A percentile compares a stretch with the other conserved stretches of the same genome.
These are phyloP conservation scores for Blastobotrys illinoisensis DNA, from an alignment of 1,139 yeast species.

Conservation along the genomic window DNA sequence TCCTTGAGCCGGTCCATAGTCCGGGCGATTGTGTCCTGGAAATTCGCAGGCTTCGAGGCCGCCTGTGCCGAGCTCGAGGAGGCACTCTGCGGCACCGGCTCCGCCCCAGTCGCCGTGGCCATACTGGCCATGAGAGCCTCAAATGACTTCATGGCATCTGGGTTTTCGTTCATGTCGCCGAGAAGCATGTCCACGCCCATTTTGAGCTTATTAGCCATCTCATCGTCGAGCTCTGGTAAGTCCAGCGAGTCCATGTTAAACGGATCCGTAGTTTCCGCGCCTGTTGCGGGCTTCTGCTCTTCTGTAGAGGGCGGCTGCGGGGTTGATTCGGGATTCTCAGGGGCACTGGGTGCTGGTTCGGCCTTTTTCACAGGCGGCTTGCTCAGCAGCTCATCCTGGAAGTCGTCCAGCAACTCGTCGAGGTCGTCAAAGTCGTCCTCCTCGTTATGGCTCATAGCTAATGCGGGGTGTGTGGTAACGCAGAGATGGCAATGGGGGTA, in stretches of 20 bases:
- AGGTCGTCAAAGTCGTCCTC: constrained; percentile 39
- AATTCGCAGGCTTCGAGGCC: constrained; percentile 23
- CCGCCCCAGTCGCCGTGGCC: constrained; percentile 34
- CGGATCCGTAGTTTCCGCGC: constrained; percentile 6
- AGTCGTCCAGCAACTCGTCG: constrained; percentile 38
- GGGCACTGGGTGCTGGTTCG: constrained; percentile 27
- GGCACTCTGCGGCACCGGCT: constrained; percentile 11
- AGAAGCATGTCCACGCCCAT: constrained; percentile 42
- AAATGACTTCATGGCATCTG: constrained; percentile 54
- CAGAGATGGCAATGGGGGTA: background rate
- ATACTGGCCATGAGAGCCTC: constrained; percentile 47
- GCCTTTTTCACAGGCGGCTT: constrained; percentile 46
- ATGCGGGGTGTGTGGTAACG: background rate
- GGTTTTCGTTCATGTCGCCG: constrained; percentile 56
- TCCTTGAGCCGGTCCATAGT: constrained; percentile 69
- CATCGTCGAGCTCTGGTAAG: constrained; percentile 43
- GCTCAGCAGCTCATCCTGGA: constrained; percentile 64
- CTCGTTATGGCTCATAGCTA: constrained; percentile 14
- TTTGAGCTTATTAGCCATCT: constrained; percentile 36
- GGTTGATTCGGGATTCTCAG: constrained; percentile 3
- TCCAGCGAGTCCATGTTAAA: background rate
- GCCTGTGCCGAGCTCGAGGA: constrained; percentile 4
- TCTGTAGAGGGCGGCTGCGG: background rate
- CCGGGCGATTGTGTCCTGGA: constrained; percentile 72
- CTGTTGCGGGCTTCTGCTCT: constrained; percentile 1